A percentile compares a stretch with the other conserved stretches of the same genome.
Conservation (phyloP, 805 yeast genomes). For the Sugiyamaella qingdaonensis region DNA sequence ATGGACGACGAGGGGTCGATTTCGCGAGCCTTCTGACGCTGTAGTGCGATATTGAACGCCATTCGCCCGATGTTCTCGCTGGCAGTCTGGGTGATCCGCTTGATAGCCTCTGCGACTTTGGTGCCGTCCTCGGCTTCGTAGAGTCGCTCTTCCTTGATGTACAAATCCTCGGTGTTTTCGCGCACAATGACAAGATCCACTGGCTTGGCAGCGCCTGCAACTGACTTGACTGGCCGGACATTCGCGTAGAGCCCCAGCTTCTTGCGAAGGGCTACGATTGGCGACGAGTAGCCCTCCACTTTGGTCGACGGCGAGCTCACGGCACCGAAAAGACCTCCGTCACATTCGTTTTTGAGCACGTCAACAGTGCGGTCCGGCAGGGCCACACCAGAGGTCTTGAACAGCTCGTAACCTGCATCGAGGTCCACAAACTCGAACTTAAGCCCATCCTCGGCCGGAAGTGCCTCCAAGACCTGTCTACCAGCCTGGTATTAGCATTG, state of each 20-base stretch:
- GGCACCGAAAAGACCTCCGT: conserved; percentile 97
- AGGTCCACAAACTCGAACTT: conserved; percentile 82
- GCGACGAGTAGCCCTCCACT: conserved; percentile 96
- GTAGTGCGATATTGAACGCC: conserved; percentile 88
- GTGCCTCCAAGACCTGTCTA: conserved; percentile 73
- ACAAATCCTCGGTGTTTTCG: conserved; percentile 97
- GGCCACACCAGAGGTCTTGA: conserved; percentile 92
- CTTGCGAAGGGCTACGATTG: conserved; percentile 97
- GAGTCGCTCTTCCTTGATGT: conserved; percentile 86
- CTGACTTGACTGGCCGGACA: conserved; percentile 96
- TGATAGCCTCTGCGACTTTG: conserved; percentile 94
- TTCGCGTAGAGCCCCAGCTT: conserved; percentile 92
- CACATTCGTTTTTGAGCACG: conserved; percentile 72
- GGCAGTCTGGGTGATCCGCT: conserved; percentile 89
- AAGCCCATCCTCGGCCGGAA: conserved; percentile 65
- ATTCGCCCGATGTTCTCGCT: conserved; percentile 80
- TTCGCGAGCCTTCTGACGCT: conserved; percentile 76
- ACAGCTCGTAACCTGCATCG: conserved; percentile 91
- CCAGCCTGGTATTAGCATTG: conserved; percentile 50
- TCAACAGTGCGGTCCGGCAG: conserved; percentile 89
- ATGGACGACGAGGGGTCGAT: conserved; percentile 34
- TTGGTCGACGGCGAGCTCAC: conserved; percentile 89
- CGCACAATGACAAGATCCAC: conserved; percentile 98
- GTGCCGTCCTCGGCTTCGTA: conserved; percentile 75
- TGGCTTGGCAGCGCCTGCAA: conserved; percentile 76